phyloP scores from a whole-genome alignment of 371 early-diverging fungal genomes.

The Aphelidium insulamus region DNA sequence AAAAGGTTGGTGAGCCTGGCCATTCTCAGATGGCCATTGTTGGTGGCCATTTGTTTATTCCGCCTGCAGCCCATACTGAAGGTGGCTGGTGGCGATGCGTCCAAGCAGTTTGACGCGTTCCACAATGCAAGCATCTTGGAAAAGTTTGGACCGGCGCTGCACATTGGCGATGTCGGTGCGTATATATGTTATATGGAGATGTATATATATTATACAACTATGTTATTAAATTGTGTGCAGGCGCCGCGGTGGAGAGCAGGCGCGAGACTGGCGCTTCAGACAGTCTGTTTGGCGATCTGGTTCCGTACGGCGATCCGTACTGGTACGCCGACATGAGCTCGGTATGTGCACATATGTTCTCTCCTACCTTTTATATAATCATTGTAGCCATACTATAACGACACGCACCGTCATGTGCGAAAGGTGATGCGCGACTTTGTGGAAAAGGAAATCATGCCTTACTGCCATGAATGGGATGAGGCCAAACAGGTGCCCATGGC shows the following conservation, averaged over 20 bases:
- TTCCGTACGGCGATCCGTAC: constrained; percentile 63
- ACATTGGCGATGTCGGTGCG: constrained; percentile 30
- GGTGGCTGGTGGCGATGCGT: constrained; percentile 65
- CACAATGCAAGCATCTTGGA: constrained; percentile 38
- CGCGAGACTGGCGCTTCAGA: constrained; percentile 4
- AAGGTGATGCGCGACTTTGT: constrained; percentile 43
- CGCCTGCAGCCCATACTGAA: constrained; percentile 50
- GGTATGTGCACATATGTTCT: neutral
- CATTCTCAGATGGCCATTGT: too few relatives aligned
- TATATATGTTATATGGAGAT: too few relatives aligned
- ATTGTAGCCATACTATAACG: constrained; percentile 40
- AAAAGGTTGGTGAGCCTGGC: constrained; percentile 3
- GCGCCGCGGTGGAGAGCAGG: constrained; percentile 3
- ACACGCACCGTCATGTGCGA: constrained; percentile 44
- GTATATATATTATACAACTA: too few relatives aligned
- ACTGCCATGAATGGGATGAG: constrained; percentile 65
- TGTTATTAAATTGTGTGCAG: constrained; percentile 8
- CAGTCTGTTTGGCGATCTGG: constrained; percentile 41
- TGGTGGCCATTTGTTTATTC: constrained; percentile 13
- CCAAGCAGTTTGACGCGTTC: constrained; percentile 68
- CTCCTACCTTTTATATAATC: neutral
- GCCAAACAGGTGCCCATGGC: constrained; percentile 42
- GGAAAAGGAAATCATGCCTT: constrained; percentile 58
- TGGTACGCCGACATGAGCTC: constrained; percentile 42
- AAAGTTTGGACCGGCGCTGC: constrained; percentile 25